Evolutionary conservation across 2,329 filamentous ascomycete species (phyloP), one percentile per base, ranked within the genome.

Genomic region (Fusarium brachygibbosum): DNA sequence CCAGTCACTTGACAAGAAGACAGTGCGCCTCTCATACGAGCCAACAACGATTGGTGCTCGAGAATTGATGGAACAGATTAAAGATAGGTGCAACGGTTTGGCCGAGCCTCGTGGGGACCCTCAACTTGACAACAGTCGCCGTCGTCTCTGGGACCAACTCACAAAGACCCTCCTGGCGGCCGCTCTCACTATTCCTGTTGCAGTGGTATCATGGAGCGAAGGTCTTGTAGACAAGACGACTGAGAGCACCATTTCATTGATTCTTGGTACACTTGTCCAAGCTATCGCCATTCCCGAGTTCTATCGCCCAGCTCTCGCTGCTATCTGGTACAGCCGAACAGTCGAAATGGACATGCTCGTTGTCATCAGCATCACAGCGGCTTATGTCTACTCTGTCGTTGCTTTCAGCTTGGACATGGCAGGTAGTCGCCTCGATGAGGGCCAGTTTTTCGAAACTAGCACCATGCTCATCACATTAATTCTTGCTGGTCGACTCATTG

Each of bases 271-370:
- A 0, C 34, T 83, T 1, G 84, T 88, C 1, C 86, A 88, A 73
- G 61, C 79, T 11, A 80, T 86, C n/a, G 82, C 83, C 0, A 76
- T 82, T 17, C 77, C 77, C 2, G 79, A 85, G 19, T 87, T 88
- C 64, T 85, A 87, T 53, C 77, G 79, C 1, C 80, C 79, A 1
- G 85, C 86, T 3, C 72, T 86, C 4, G 80, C 79, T 23, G 79
- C 59, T 16, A 83, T 4, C 74, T 88, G 2, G 71, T 86, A n/a
- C 80, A 82, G 67, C 79, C 77, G 78, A 2, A 71, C 80, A 0
- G 76, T 88, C 4, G 85, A 88, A 67, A 87, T 88, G 85, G 86
- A 88, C 65, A 81, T 87, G 72, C 78, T 88, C 2, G 81, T 88
- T 6, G 82, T 85, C 6, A 78, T 88, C 44, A 87, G 85, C 64